phyloP scores from a whole-genome alignment of 495 filamentous ascomycete genomes.

The Pyrenula massariospora region DNA sequence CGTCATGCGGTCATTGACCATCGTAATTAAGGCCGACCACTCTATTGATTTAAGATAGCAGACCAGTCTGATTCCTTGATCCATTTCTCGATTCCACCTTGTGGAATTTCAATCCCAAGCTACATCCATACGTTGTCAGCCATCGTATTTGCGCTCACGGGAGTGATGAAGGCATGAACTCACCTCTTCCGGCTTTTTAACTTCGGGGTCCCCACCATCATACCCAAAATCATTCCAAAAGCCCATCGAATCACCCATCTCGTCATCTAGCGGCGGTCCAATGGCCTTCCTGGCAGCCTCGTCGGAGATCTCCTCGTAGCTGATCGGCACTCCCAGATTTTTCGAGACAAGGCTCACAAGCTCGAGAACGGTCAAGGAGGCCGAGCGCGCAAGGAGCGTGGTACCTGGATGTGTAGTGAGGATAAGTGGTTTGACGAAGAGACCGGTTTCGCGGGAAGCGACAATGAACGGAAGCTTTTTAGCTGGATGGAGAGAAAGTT shows the following conservation, averaged over 20 bases:
- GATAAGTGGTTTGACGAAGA: not conserved
- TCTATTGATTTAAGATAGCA: not conserved
- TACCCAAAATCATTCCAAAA: not conserved
- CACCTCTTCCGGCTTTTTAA: not conserved
- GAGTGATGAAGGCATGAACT: not conserved
- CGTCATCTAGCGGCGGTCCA: not conserved
- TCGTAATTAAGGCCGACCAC: no score
- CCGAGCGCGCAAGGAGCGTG: not conserved
- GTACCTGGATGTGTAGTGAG: not conserved
- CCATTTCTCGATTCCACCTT: not conserved
- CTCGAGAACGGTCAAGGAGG: not conserved
- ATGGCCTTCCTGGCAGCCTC: not conserved
- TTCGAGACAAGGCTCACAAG: not conserved
- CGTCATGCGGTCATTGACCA: no score
- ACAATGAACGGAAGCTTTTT: not conserved
- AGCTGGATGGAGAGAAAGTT: not conserved
- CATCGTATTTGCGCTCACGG: not conserved
- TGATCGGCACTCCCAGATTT: not conserved
- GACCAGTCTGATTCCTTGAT: constrained; percentile 1
- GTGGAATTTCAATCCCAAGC: not conserved
- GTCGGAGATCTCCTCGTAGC: not conserved
- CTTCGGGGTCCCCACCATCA: not conserved
- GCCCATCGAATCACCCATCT: not conserved
- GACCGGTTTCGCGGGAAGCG: not conserved
- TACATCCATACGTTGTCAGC: not conserved